Conservation (phyloP, 2,329 filamentous ascomycete species). For the Alternaria consortialis region DNA sequence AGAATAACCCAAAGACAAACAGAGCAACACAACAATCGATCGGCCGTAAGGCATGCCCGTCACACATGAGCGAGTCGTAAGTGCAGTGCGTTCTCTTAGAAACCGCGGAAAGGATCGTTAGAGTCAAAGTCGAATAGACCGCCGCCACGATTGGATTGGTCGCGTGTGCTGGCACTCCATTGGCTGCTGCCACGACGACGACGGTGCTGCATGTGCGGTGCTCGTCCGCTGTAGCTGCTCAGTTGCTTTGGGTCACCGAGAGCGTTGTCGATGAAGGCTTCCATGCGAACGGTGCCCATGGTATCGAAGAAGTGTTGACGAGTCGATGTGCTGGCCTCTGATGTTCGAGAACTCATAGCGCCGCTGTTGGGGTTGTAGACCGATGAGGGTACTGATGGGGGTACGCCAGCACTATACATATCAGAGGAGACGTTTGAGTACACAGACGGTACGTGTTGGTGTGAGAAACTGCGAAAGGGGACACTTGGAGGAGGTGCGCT, state of each 20-base stretch:
- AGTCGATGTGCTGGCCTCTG: slow-evolving; percentile 60
- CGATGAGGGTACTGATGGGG: slow-evolving; percentile 49
- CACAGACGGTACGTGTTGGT: slow-evolving; percentile 52
- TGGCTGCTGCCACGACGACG: slow-evolving; percentile 48
- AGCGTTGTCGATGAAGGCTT: slow-evolving; percentile 81
- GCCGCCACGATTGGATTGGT: slow-evolving; percentile 35
- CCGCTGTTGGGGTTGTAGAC: slow-evolving; percentile 52
- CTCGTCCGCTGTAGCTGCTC: slow-evolving; percentile 20
- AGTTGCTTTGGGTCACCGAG: slow-evolving; percentile 35
- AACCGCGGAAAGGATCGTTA: slow-evolving; percentile 50
- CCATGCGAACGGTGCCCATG: slow-evolving; percentile 91
- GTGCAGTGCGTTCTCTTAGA: slow-evolving; percentile 29
- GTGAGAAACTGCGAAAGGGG: slow-evolving; percentile 80
- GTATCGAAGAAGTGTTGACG: slow-evolving; percentile 78
- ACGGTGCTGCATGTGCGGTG: slow-evolving; percentile 35
- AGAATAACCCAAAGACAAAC: slow-evolving; percentile 9
- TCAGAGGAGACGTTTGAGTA: slow-evolving; percentile 53
- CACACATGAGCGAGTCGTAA: slow-evolving; percentile 19
- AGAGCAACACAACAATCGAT: slow-evolving; percentile 9
- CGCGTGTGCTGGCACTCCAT: slow-evolving; percentile 48
- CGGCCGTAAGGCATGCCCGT: slow-evolving; percentile 22
- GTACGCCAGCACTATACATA: slow-evolving; percentile 44
- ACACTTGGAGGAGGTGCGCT: slow-evolving; percentile 72
- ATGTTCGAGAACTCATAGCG: slow-evolving; percentile 61
- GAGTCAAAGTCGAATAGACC: slow-evolving; percentile 46